Evolutionary conservation across 1,139 yeast species (phyloP).

Genomic region (Taiozyma sp.): DNA sequence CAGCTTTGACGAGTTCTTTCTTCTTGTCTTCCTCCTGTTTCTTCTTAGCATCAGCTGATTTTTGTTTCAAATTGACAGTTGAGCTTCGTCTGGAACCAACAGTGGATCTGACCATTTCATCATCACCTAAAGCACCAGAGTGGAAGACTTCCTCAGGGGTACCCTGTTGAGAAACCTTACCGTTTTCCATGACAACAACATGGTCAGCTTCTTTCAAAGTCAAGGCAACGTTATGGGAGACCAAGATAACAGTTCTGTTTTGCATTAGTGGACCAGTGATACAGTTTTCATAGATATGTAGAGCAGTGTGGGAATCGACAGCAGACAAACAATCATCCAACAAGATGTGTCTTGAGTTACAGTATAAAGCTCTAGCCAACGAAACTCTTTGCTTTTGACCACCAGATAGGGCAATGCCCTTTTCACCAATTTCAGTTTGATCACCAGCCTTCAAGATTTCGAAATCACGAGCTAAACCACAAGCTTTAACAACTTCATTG

Average conservation of each 20-base stretch:
- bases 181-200: conserved; percentile 81
- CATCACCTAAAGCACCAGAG: conserved; percentile 63
- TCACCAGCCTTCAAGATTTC: conserved; percentile 73
- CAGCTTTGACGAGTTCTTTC: conserved; percentile 4
- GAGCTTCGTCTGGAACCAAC: conserved; percentile 64
- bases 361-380: conserved; percentile 89
- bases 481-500: conserved; percentile 75
- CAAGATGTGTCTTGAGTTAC: conserved; percentile 74
- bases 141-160: conserved; percentile 55
- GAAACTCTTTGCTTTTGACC: conserved; percentile 98
- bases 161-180: conserved; percentile 75
- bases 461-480: conserved; percentile 80
- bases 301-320: conserved; percentile 94
- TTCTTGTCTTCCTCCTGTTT: conserved; percentile 11
- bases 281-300: conserved; percentile 88
- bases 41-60: conserved; percentile 15
- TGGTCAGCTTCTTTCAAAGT: conserved; percentile 77
- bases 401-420: conserved; percentile 94
- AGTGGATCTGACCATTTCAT: conserved; percentile 69
- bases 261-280: conserved; percentile 83
- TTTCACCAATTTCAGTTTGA: conserved; percentile 87
- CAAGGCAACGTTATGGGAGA: conserved; percentile 90
- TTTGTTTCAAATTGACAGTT: conserved; percentile 43
- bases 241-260: conserved; percentile 83
- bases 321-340: conserved; percentile 96